phyloP scores from a whole-genome alignment of 1,284 basidiomycete species.

The Cutaneotrichosporon spelunceum region DNA sequence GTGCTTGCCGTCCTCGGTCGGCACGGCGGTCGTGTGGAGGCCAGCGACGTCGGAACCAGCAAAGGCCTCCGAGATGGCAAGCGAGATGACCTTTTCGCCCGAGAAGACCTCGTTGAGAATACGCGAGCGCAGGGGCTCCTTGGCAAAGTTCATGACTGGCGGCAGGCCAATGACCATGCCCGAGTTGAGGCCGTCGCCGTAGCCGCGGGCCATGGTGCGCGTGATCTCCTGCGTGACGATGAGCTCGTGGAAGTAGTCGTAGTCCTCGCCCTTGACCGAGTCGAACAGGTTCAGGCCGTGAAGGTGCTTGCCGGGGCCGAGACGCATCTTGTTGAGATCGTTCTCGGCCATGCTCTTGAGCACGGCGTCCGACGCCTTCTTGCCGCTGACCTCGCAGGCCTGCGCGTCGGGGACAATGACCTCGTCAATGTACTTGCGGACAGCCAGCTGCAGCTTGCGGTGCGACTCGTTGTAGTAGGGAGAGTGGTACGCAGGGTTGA shows the following conservation, averaged over 20 bases:
- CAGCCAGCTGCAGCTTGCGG: conserved; percentile 52
- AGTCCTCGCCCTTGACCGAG: conserved; percentile 83
- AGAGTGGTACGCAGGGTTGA: conserved; percentile 69
- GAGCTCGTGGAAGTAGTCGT: conserved; percentile 71
- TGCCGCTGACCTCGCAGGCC: conserved; percentile 71
- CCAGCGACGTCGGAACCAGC: conserved; percentile 89
- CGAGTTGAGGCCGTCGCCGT: conserved; percentile 72
- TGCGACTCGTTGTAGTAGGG: conserved; percentile 76
- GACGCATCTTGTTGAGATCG: conserved; percentile 81
- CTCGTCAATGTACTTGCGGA: conserved; percentile 60
- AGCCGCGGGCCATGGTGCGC: conserved; percentile 74
- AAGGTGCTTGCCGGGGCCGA: conserved; percentile 76
- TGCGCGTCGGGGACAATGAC: conserved; percentile 57
- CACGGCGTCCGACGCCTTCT: conserved; percentile 56
- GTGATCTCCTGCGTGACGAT: conserved; percentile 82
- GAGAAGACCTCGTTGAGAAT: conserved; percentile 76
- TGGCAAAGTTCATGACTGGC: conserved; percentile 59
- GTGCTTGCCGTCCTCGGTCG: conserved; percentile 72
- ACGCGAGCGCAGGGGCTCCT: conserved; percentile 58
- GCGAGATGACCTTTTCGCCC: conserved; percentile 64
- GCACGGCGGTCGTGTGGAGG: conserved; percentile 73
- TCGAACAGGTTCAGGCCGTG: conserved; percentile 77
- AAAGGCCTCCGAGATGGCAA: conserved; percentile 84
- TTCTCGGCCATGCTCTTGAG: conserved; percentile 56
- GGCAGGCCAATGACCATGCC: conserved; percentile 72